Base-by-base conservation (phyloP, 1,284 basidiomycete species). In the Clitocybe nebularis region DNA sequence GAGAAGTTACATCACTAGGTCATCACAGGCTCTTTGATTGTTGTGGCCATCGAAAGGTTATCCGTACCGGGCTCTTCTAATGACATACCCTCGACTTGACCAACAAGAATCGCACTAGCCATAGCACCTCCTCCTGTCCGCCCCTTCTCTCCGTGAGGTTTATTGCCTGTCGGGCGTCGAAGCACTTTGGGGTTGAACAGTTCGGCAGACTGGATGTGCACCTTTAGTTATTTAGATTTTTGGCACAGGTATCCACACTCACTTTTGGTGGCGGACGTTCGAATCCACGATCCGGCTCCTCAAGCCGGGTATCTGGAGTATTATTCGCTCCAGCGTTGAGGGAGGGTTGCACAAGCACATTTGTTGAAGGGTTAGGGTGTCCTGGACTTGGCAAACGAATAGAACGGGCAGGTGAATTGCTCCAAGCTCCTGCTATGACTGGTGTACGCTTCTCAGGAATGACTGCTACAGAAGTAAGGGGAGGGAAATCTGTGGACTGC, bases 401-500 rank as follows among this genome's bases (percentile, higher is more conserved):
- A n/a, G 78, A 71, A 8, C 79, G 71, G 21, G 67, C 65, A 21
- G 68, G 66, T 14, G 72, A 66, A n/a, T 73, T 59, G 48, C 74
- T 77, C 84, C 84, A 87, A 19, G 79, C 84, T 22, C 83, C 81
- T 22, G 69, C 67, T 3, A 71, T 72, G 1, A 68, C 64, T 3
- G 77, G 74, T 9, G 62, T 52, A 20, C 75, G 60, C 52, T 74
- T 79, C 57, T 81, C 77, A 14, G 64, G 56, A 56, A 54, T 47
- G 13, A 64, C 51, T 29, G 61, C 56, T 32, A 50, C 47, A 17
- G 67, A 60, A 5, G 77, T 74, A 23, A 88, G 63, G 4, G 84
- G 85, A 4, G 85, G 85, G 54, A 89, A 89, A 60, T 89, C 85
- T 0, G 69, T 78, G 5, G 81, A 61, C 39, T 83, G 81, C 26